Evolutionary conservation across 2,329 filamentous ascomycete genomes (phyloP).

Genomic region (Periconia sp.): DNA sequence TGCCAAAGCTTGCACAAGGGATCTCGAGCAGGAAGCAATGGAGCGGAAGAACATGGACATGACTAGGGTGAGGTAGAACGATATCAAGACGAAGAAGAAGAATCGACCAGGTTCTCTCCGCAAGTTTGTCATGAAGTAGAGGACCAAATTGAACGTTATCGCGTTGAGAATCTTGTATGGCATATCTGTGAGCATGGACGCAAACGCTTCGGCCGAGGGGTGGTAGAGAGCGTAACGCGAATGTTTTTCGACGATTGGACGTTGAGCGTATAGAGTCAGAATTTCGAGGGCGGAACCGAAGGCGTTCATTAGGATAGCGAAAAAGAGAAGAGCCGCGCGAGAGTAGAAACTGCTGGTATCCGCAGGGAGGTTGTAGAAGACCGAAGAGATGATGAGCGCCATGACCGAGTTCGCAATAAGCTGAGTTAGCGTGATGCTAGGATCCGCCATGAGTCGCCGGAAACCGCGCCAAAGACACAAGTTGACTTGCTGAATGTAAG

Average conservation of each 20-base stretch:
- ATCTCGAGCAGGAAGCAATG: slow-evolving; percentile 77
- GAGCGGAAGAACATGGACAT: slow-evolving; percentile 90
- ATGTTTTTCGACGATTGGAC: slow-evolving; percentile 92
- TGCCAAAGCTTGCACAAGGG: slow-evolving; percentile 64
- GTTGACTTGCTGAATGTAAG: slow-evolving; percentile 74
- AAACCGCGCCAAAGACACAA: slow-evolving; percentile 85
- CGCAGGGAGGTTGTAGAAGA: slow-evolving; percentile 77
- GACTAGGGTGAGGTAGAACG: slow-evolving; percentile 72
- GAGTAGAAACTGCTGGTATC: slow-evolving; percentile 77
- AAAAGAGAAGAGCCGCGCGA: slow-evolving; percentile 82
- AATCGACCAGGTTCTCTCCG: slow-evolving; percentile 75
- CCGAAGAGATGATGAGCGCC: slow-evolving; percentile 77
- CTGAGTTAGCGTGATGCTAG: slow-evolving; percentile 72
- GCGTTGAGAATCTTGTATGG: slow-evolving; percentile 81
- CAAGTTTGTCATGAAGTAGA: slow-evolving; percentile 90
- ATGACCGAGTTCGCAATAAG: slow-evolving; percentile 76
- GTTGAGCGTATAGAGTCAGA: slow-evolving; percentile 83
- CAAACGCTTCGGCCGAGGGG: slow-evolving; percentile 84
- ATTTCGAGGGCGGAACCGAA: slow-evolving; percentile 85
- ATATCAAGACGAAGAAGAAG: slow-evolving; percentile 84
- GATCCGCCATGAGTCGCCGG: slow-evolving; percentile 77
- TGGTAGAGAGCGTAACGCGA: slow-evolving; percentile 86
- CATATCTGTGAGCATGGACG: slow-evolving; percentile 85
- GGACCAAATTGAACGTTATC: slow-evolving; percentile 75
- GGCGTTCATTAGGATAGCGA: slow-evolving; percentile 84